Evolutionary conservation across 805 yeast genomes (phyloP).

Genomic region (Jamesozyma lodderae): DNA sequence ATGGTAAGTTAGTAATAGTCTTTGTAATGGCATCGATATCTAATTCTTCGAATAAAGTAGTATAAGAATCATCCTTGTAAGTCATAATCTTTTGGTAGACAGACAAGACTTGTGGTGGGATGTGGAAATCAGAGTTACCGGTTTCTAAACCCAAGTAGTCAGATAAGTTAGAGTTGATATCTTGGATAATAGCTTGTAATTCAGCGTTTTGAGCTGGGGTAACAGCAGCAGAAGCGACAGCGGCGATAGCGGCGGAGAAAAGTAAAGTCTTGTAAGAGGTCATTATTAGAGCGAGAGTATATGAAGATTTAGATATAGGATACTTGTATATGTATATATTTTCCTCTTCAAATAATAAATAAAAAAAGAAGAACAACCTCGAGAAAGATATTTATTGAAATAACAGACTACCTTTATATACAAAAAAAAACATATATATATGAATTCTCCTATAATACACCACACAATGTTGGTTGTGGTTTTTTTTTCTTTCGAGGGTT

Average conservation of each 20-base stretch:
- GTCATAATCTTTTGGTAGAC: conserved; percentile 24
- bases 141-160: conserved; percentile 11
- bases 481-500: too few species aligned
- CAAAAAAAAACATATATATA: background rate
- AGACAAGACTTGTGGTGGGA: conserved; percentile 25
- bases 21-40: conserved; percentile 21
- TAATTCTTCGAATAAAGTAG: conserved; percentile 24
- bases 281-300: background rate
- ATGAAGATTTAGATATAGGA: background rate
- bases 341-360: too few species aligned
- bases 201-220: conserved; percentile 7
- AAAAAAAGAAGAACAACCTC: background rate
- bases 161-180: conserved; percentile 9
- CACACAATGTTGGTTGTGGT: too few species aligned
- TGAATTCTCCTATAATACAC: too few species aligned
- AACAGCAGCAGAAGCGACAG: conserved; percentile 7
- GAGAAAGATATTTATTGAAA: too few species aligned
- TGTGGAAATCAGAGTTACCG: conserved; percentile 10
- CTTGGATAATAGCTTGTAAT: conserved; percentile 11
- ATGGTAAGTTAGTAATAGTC: conserved; percentile 27
- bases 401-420: background rate
- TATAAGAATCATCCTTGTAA: conserved; percentile 30
- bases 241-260: conserved; percentile 1
- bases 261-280: background rate
- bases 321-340: background rate